Conservation (phyloP, 2,329 filamentous ascomycete genomes). For the Diaporthe nobilis region DNA sequence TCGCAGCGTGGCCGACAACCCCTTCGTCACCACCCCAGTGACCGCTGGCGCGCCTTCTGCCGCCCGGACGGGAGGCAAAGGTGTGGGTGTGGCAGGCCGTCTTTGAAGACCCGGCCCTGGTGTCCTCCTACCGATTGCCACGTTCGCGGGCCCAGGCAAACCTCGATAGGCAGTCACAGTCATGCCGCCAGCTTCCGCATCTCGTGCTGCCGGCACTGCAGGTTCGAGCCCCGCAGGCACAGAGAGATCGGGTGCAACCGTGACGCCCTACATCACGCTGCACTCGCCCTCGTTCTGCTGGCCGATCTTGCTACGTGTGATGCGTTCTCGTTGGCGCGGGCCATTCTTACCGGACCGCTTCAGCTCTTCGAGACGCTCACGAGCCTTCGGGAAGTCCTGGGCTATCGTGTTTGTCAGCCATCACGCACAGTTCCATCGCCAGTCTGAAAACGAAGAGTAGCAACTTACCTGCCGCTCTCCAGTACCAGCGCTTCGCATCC, state of each 20-base stretch:
- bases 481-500: slow-evolving; percentile 98
- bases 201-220: slow-evolving; percentile 10
- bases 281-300: slow-evolving; percentile 93
- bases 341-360: slow-evolving; percentile 82
- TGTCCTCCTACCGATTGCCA: slow-evolving; percentile 21
- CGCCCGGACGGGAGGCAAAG: background rate
- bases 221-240: slow-evolving; percentile 13
- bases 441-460: slow-evolving; percentile 52
- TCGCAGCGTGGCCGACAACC: background rate
- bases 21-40: slow-evolving; percentile 1
- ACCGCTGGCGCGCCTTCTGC: slow-evolving; percentile 9
- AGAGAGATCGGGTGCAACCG: slow-evolving; percentile 16
- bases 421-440: slow-evolving; percentile 1
- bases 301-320: slow-evolving; percentile 85
- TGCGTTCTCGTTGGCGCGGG: slow-evolving; percentile 81
- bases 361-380: slow-evolving; percentile 92
- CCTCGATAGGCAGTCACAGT: slow-evolving; percentile 32
- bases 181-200: slow-evolving; percentile 12
- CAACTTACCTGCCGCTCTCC: slow-evolving; percentile 91
- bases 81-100: slow-evolving; percentile 31
- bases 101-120: slow-evolving; percentile 22
- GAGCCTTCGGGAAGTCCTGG: slow-evolving; percentile 94
- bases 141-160: background rate
- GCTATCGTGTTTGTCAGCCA: slow-evolving; percentile 67
- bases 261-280: slow-evolving; percentile 76